Conservation (phyloP, 2,329 filamentous ascomycete genomes). For the Alternaria arborescens region DNA sequence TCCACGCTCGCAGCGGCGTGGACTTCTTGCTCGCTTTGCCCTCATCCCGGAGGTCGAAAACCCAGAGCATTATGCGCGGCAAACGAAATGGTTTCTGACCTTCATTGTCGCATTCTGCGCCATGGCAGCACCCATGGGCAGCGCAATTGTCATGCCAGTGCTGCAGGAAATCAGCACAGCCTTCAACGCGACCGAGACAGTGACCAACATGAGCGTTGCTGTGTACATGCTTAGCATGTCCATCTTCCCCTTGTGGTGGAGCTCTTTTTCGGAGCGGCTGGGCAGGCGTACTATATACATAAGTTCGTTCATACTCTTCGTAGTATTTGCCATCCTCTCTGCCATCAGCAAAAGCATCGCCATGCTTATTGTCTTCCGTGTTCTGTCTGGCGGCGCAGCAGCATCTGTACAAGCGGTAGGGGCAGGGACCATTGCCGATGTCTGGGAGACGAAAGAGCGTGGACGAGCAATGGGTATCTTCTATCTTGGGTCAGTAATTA, state of each 20-base stretch:
- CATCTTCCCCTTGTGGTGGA: conserved; percentile 55
- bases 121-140: conserved; percentile 82
- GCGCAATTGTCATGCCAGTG: conserved; percentile 76
- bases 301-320: conserved; percentile 45
- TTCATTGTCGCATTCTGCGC: conserved; percentile 78
- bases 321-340: conserved; percentile 44
- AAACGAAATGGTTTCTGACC: conserved; percentile 86
- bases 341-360: conserved; percentile 48
- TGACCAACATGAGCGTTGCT: conserved; percentile 53
- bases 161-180: conserved; percentile 46
- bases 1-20: conserved; percentile 67
- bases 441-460: conserved; percentile 50
- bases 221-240: conserved; percentile 55
- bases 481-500: conserved; percentile 39
- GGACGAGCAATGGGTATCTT: conserved; percentile 52
- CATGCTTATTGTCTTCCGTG: conserved; percentile 50
- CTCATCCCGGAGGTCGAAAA: conserved; percentile 81
- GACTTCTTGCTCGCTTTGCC: conserved; percentile 74
- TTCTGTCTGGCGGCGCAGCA: conserved; percentile 49
- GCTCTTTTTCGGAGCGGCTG: conserved; percentile 48
- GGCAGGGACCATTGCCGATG: conserved; percentile 50
- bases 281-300: conserved; percentile 51
- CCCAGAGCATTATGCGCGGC: conserved; percentile 75
- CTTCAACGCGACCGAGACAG: conserved; percentile 42
- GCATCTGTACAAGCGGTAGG: conserved; percentile 51